Base-by-base conservation (phyloP, 768 basidiomycete species). In the Russula sp. region DNA sequence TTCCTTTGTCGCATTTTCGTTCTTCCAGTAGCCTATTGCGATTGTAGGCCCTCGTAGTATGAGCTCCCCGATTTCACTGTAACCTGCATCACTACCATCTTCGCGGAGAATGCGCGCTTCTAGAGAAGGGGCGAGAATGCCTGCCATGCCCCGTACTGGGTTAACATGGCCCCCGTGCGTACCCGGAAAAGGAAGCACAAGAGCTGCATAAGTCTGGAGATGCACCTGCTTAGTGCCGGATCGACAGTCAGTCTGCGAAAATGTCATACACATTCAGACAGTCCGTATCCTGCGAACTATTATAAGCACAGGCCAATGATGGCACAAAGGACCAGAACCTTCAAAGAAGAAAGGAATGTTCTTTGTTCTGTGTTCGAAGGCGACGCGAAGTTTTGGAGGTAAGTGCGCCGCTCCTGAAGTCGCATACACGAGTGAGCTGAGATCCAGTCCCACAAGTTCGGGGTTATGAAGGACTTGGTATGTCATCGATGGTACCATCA, bases 11-110 rank as follows among this genome's bases (percentile, higher is more conserved):
- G 87, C 85, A 61, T 80, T 77, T 53, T 82, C 79, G 69, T 91
- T 86, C 48, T 83, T 81, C 82, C 82, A 86, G 70, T 92, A 93
- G 0, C 90, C 90, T 0, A 82, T 69, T 0, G 82, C 80, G 34
- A 89, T 70, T 63, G 82, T 86, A 0, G 60, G 69, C 16, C 85
- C 79, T 41, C 75, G 76, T 9, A 90, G 67, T 74, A 80, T 83
- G 5, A 91, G 72, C 65, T 92, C 87, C 0, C 87, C 90, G 0
- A 79, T 73, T 68, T 90, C 87, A 63, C 81, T 76, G 18, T 76
- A 59, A 3, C 72, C 77, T 0, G 82, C 85, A 1, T 83, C 78
- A 6, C 72, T 67, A 6, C 86, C 85, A 62, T 86, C 83, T 14
- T 83, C 82, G 0, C 79, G 78, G 16, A 86, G 66, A 45, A 85